Evolutionary conservation across 352 stramenopile genomes (phyloP).

Genomic region (Phytophthora macrochlamydospora): DNA sequence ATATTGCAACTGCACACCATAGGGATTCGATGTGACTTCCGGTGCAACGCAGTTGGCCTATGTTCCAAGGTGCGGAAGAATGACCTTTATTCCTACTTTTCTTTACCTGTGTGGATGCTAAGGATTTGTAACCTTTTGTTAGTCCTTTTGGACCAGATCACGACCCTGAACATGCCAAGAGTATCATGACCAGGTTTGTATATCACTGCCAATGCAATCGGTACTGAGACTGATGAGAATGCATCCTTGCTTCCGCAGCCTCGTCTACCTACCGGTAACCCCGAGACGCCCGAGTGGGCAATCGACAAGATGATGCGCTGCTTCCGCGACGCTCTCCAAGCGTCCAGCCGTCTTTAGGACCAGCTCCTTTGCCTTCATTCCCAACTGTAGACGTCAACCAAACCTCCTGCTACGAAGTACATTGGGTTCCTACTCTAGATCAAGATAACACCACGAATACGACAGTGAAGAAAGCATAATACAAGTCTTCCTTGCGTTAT

Average conservation of each 20-base stretch:
- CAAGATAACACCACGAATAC: no score
- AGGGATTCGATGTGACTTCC: conserved; percentile 85
- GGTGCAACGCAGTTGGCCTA: conserved; percentile 75
- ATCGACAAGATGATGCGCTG: conserved; percentile 80
- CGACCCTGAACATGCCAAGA: conserved; percentile 68
- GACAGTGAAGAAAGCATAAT: no score
- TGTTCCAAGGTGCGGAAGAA: conserved; percentile 56
- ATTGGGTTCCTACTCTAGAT: no score
- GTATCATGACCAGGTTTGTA: conserved; percentile 74
- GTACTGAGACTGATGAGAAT: no score
- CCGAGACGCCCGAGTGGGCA: conserved; percentile 80
- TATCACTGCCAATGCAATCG: neutral
- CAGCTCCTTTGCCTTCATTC: neutral
- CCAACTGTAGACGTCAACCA: no score
- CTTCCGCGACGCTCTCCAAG: conserved; percentile 57
- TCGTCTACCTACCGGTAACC: conserved; percentile 82
- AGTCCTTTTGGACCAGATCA: conserved; percentile 53
- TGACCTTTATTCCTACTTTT: neutral
- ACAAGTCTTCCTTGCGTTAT: no score
- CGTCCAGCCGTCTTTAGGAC: conserved; percentile 31
- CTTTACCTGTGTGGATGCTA: neutral
- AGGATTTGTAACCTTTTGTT: neutral
- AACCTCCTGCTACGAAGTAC: no score
- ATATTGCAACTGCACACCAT: neutral
- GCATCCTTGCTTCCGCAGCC: conserved; percentile 28